Evolutionary conservation across 2,329 filamentous ascomycete genomes (phyloP).

Genomic region (Stylonectria norvegica): DNA sequence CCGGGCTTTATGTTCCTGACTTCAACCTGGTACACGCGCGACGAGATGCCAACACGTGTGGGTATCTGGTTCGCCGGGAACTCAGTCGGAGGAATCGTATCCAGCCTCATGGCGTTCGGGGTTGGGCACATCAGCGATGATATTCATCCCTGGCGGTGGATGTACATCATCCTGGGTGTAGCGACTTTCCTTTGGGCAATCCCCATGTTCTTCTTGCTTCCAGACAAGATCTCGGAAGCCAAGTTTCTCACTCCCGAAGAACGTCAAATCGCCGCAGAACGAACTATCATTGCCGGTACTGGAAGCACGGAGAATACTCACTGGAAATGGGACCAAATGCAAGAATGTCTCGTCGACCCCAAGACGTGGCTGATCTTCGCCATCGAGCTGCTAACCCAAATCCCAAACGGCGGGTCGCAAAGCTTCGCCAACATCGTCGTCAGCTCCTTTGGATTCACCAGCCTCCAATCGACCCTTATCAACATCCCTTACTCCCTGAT

Average conservation of each 20-base stretch:
- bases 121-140: slow-evolving; percentile 49
- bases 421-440: slow-evolving; percentile 58
- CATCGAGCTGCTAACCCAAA: slow-evolving; percentile 52
- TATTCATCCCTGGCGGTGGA: slow-evolving; percentile 52
- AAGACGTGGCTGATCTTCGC: slow-evolving; percentile 59
- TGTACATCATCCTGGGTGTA: slow-evolving; percentile 54
- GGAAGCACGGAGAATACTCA: slow-evolving; percentile 46
- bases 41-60: slow-evolving; percentile 52
- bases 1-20: slow-evolving; percentile 56
- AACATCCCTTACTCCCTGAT: slow-evolving; percentile 58
- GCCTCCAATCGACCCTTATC: slow-evolving; percentile 52
- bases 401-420: slow-evolving; percentile 60
- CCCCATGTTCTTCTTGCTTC: slow-evolving; percentile 46
- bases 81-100: slow-evolving; percentile 44
- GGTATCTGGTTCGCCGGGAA: slow-evolving; percentile 56
- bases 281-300: slow-evolving; percentile 48
- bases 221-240: slow-evolving; percentile 52
- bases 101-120: slow-evolving; percentile 52
- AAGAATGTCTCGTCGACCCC: slow-evolving; percentile 53
- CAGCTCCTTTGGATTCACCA: slow-evolving; percentile 53
- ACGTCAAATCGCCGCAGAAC: slow-evolving; percentile 43
- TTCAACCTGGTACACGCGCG: slow-evolving; percentile 54
- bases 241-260: slow-evolving; percentile 55
- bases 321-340: slow-evolving; percentile 50
- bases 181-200: slow-evolving; percentile 51